Evolutionary conservation across 225 moss, liverwort and hornwort genomes (phyloP).

Genomic region (Anthoceros angustus): DNA sequence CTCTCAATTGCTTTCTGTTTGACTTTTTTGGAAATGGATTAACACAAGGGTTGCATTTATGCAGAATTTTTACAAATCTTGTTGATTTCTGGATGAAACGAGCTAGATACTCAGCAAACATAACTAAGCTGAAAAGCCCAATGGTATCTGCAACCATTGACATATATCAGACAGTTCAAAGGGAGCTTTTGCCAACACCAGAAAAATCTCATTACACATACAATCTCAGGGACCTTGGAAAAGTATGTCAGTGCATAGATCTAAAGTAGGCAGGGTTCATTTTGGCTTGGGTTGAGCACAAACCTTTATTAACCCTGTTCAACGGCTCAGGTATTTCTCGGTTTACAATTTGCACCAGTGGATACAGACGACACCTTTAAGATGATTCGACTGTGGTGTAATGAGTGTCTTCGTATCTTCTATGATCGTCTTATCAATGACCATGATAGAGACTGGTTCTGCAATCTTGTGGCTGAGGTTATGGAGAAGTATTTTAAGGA

Average conservation of each 20-base stretch:
- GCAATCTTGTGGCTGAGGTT: slow-evolving; percentile 52
- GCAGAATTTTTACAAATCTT: slow-evolving; percentile 72
- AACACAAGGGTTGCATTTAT: slow-evolving; percentile 43
- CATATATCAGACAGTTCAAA: slow-evolving; percentile 56
- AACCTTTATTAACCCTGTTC: slow-evolving; percentile 14
- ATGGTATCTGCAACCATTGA: slow-evolving; percentile 60
- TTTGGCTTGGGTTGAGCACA: slow-evolving; percentile 47
- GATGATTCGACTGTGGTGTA: slow-evolving; percentile 60
- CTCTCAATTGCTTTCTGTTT: too few relatives aligned
- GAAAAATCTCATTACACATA: slow-evolving; percentile 84
- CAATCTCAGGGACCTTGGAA: slow-evolving; percentile 80
- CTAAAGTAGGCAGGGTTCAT: slow-evolving; percentile 67
- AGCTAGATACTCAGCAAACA: slow-evolving; percentile 43
- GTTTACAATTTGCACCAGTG: slow-evolving; percentile 68
- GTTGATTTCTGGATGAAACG: too few relatives aligned
- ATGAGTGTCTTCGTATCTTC: slow-evolving; percentile 78
- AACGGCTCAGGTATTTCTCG: slow-evolving; percentile 47
- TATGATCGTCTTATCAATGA: slow-evolving; percentile 78
- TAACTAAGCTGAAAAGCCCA: slow-evolving; percentile 22
- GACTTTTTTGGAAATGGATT: too few relatives aligned
- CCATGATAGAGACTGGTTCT: slow-evolving; percentile 74
- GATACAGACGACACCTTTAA: slow-evolving; percentile 46
- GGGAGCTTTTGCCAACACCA: slow-evolving; percentile 62
- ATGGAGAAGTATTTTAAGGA: slow-evolving; percentile 47
- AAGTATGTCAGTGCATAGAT: slow-evolving; percentile 64